Conservation (phyloP, 768 basidiomycete species). For the Ephemerocybe angulata region DNA sequence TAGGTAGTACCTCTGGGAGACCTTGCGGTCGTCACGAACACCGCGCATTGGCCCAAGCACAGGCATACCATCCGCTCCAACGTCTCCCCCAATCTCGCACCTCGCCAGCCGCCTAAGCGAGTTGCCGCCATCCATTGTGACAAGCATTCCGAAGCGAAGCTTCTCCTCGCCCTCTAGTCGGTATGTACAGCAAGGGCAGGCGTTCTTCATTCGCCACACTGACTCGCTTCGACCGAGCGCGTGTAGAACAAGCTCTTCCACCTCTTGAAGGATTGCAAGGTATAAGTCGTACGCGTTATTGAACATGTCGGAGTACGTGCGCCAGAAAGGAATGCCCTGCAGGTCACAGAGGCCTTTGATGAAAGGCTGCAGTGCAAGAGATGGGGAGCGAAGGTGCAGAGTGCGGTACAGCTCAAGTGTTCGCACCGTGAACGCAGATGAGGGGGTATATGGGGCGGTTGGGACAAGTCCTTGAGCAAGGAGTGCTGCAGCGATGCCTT, state of each 20-base stretch:
- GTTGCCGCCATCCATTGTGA: constrained; percentile 27
- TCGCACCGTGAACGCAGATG: constrained; percentile 16
- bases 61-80: neutral
- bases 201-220: constrained; percentile 20
- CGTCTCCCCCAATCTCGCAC: neutral
- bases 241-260: constrained; percentile 13
- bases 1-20: too few relatives aligned
- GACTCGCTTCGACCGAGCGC: constrained; percentile 19
- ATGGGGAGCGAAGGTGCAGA: constrained; percentile 20
- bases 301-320: constrained; percentile 19
- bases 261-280: constrained; percentile 3
- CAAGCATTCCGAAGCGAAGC: constrained; percentile 17
- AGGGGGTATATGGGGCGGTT: constrained; percentile 17
- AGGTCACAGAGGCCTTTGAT: constrained; percentile 27
- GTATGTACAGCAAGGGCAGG: constrained; percentile 27
- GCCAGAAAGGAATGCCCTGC: constrained; percentile 18
- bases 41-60: neutral
- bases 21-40: too few relatives aligned
- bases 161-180: constrained; percentile 19
- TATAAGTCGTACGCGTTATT: constrained; percentile 24
- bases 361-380: constrained; percentile 24
- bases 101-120: constrained; percentile 21
- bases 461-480: constrained; percentile 24
- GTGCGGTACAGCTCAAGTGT: constrained; percentile 21
- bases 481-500: constrained; percentile 13